Percentiles rank a stretch among this genome's conserved stretches.
Evolutionary conservation across 2,329 filamentous ascomycete species (phyloP).

Genomic region (Ceratocystis papillata): DNA sequence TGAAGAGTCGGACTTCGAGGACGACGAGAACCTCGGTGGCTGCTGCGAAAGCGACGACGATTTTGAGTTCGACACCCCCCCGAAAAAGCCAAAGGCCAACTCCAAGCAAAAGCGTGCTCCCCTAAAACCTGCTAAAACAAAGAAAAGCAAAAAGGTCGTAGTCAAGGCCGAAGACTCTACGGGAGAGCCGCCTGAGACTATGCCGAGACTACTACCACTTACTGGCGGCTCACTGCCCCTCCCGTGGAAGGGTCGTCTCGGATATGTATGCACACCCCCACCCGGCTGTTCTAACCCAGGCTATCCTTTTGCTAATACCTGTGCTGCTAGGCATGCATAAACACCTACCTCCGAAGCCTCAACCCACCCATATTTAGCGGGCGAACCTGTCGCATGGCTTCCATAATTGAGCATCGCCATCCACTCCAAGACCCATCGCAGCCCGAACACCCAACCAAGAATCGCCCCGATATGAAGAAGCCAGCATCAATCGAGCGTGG

Average conservation of each 20-base stretch:
- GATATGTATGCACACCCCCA: constrained; percentile 19
- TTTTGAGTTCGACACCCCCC: neutral
- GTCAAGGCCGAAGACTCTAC: constrained; percentile 12
- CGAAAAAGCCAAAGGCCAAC: constrained; percentile 1
- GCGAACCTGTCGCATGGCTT: constrained; percentile 79
- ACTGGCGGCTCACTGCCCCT: constrained; percentile 21
- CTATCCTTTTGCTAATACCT: neutral
- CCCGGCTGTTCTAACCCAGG: neutral
- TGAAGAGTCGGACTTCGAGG: constrained; percentile 19
- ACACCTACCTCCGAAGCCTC: constrained; percentile 75
- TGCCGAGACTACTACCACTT: constrained; percentile 19
- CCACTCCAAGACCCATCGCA: constrained; percentile 64
- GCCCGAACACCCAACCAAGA: constrained; percentile 73
- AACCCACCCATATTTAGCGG: constrained; percentile 83
- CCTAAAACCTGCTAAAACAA: neutral
- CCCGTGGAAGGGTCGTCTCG: constrained; percentile 23
- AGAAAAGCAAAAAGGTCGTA: neutral
- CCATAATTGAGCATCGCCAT: constrained; percentile 79
- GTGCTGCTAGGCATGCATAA: constrained; percentile 60
- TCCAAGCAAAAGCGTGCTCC: neutral
- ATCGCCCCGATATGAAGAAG: constrained; percentile 66
- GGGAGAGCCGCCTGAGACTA: constrained; percentile 9
- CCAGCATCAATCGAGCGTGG: constrained; percentile 57
- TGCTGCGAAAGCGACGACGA: constrained; percentile 22
- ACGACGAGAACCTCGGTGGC: constrained; percentile 17